phyloP scores from a whole-genome alignment of 306 rosid species.

The Acacia acuminata region DNA sequence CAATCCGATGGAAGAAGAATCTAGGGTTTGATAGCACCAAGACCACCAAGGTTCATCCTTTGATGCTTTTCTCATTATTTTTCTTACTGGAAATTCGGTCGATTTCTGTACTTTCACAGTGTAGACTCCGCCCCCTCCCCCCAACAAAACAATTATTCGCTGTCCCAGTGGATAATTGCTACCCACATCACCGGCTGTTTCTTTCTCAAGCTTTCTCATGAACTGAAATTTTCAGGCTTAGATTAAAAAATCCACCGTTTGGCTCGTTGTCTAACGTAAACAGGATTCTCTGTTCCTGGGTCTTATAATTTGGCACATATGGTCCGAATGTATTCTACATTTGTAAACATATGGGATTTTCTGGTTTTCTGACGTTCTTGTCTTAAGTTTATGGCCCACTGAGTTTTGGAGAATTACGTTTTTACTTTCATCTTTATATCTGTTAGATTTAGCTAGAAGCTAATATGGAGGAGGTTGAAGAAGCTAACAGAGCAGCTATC shows the following conservation, averaged over 20 bases:
- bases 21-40: conserved; percentile 81
- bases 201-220: conserved; percentile 20
- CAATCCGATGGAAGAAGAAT: conserved; percentile 65
- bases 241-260: conserved; percentile 21
- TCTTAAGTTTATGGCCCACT: conserved; percentile 30
- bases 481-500: conserved; percentile 80
- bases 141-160: conserved; percentile 4
- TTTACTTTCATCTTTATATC: not conserved
- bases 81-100: conserved; percentile 32
- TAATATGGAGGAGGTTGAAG: conserved; percentile 80
- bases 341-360: conserved; percentile 30
- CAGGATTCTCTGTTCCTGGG: conserved; percentile 47
- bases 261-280: conserved; percentile 44
- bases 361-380: conserved; percentile 31
- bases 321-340: conserved; percentile 42
- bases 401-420: conserved; percentile 29
- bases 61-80: conserved; percentile 36
- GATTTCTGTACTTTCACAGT: too few relatives aligned
- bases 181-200: conserved; percentile 42
- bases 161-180: conserved; percentile 36
- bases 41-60: conserved; percentile 65
- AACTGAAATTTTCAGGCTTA: conserved; percentile 35
- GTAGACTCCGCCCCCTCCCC: too few relatives aligned
- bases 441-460: conserved; percentile 30
- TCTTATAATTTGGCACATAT: conserved; percentile 35